Percentiles rank a stretch among this genome's conserved stretches.
Conservation (phyloP, 2,329 filamentous ascomycete species). For the Trichoderma sp. region DNA sequence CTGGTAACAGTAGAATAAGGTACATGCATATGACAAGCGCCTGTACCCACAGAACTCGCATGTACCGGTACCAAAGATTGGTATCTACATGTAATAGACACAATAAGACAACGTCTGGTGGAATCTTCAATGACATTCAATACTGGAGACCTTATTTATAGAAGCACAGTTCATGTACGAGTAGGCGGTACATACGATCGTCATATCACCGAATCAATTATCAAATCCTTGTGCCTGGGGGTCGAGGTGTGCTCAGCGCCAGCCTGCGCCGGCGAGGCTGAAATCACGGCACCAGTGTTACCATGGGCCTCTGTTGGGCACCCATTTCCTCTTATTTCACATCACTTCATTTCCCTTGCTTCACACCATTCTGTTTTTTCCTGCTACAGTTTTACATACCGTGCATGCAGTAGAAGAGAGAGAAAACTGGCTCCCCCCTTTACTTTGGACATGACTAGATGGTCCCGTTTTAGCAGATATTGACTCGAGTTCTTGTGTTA, state of each 20-base stretch:
- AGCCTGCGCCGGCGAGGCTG: constrained; percentile 12
- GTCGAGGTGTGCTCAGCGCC: not conserved
- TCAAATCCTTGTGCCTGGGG: not conserved
- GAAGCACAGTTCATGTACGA: not conserved
- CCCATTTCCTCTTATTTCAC: not conserved
- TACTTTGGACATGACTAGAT: not conserved
- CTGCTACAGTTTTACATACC: not conserved
- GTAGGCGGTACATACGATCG: not conserved
- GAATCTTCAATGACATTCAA: not conserved
- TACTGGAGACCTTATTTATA: not conserved
- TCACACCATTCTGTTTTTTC: not conserved
- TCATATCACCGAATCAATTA: not conserved
- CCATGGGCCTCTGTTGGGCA: not conserved
- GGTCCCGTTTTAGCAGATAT: not conserved
- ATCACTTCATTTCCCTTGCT: not conserved
- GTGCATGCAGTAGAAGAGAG: not conserved
- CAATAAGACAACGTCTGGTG: no score
- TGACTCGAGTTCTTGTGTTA: not conserved
- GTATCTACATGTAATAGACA: not conserved
- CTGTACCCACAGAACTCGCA: not conserved
- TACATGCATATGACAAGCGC: not conserved
- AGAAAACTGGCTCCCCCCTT: not conserved
- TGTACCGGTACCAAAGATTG: not conserved
- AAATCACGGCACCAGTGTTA: not conserved
- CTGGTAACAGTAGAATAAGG: not conserved